Evolutionary conservation across 768 basidiomycete genomes (phyloP), one percentile per base, ranked within the genome.

Genomic region (Guyanaporus albipodus): DNA sequence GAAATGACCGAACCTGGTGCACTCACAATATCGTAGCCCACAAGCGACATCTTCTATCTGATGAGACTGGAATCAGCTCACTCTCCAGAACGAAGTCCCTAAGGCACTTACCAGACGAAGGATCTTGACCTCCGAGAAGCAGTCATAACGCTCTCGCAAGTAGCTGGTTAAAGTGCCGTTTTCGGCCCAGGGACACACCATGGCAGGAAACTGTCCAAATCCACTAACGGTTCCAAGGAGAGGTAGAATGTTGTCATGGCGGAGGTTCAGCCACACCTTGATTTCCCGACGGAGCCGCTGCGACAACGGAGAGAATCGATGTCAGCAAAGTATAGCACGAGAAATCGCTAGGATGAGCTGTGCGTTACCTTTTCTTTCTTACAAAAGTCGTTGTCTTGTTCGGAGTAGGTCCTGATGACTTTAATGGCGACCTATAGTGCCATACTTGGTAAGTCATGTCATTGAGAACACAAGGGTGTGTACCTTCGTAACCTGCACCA

Each of bases 271-370:
- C 42, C 38, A 44, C 4, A 49, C 42, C 32, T 41, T 44, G 24
- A 44, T 26, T 15, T 50, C 51, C 17, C 51, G 28, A 4, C 34
- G 22, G 5, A 40, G 42, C n/a, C 53, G 43, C 63, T 64, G 50
- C 15, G 12, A 22, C 2, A 10, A n/a, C 19, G 6, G 6, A 6
- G 14, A 12, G 6, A 2, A 28, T 12, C 6, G 8, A 9, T 7
- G 11, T 32, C 37, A 29, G 28, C 12, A 10, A 29, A 29, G 28
- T 14, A 29, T 14, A 12, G 14, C 9, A 29, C 28, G 6, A 28
- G 12, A 29, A 29, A 12, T 10, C 11, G 15, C 28, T 14, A 21
- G n/a, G n/a, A n/a, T n/a, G n/a, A n/a, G n/a, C n/a, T n/a, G n/a
- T n/a, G n/a, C n/a, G n/a, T 28, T 32, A 55, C 49, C 8, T 48